Evolutionary conservation across 164 flowering plant species (phyloP).

Genomic region (Cinnamomum micranthum): DNA sequence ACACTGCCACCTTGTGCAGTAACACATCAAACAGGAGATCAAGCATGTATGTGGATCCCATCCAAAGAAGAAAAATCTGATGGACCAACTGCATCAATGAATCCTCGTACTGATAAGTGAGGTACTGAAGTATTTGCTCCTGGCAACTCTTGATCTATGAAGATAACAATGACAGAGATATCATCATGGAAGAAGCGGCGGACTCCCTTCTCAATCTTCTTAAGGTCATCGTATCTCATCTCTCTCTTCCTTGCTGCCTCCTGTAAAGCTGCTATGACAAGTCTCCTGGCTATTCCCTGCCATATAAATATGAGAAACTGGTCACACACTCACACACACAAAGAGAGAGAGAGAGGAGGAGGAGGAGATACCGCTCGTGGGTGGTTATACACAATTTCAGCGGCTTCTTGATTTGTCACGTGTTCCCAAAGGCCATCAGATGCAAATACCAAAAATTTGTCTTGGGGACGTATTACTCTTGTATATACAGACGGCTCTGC

Average conservation of each 20-base stretch:
- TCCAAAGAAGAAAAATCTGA: constrained; percentile 41
- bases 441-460: constrained; percentile 75
- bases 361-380: constrained; percentile 51
- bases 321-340: not conserved
- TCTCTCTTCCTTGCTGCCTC: constrained; percentile 56
- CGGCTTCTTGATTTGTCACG: constrained; percentile 67
- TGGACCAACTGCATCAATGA: constrained; percentile 39
- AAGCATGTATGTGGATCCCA: constrained; percentile 16
- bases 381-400: constrained; percentile 48
- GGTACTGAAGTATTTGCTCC: constrained; percentile 26
- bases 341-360: not conserved
- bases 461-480: constrained; percentile 42
- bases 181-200: constrained; percentile 73
- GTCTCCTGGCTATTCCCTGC: constrained; percentile 79
- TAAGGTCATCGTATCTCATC: constrained; percentile 48
- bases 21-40: not conserved
- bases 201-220: constrained; percentile 41
- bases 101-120: constrained; percentile 49
- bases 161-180: constrained; percentile 70
- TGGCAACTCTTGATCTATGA: constrained; percentile 51
- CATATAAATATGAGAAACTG: constrained; percentile 1
- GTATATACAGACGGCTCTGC: constrained; percentile 59
- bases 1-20: not conserved
- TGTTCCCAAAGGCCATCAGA: constrained; percentile 96
- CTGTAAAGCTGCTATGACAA: constrained; percentile 44